Base-by-base conservation (phyloP, 2,329 filamentous ascomycete species). In the Paraphoma sp. region DNA sequence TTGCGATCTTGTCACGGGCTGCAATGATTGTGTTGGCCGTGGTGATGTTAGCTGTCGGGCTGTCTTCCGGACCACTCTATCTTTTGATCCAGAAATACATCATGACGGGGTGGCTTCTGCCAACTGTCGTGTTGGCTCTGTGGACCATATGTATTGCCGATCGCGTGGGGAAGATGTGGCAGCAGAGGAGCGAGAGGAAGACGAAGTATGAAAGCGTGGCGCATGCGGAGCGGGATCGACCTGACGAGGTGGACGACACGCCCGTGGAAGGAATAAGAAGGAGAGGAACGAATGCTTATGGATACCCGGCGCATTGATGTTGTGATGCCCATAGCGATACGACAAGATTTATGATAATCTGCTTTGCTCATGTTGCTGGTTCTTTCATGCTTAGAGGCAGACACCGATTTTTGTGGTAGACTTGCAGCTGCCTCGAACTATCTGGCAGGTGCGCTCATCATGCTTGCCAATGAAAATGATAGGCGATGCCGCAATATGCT, bases 71-170 rank as follows among this genome's bases (percentile, higher is more conserved):
- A 30, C 18, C 18, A 14, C 9, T 14, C 12, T 17, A 47, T 7
- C 28, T 14, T 1, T 54, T 51, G 28, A 40, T 56, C 8, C 33
- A 52, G n/a, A 45, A 53, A 2, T 62, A 52, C 40, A 41, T 59
- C 16, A 11, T 18, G 6, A 54, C 29, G 9, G 16, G 46, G 8
- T 62, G 59, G 59, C 47, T 60, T 1, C 33, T 60, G 33, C 59
- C 59, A 16, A 57, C 59, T 1, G 53, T 60, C 16, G 49, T 53
- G 36, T 23, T 62, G n/a, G 33, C 29, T 33, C 43, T 62, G 11
- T 59, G 46, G 49, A 36, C 55, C 46, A 51, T 57, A 17, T 59
- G 52, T 29, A 23, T 54, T 18, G 53, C 53, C 11, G 59, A 60
- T 45, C 45, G 56, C 6, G 17, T 56, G 6, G 45, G 33, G 14